Percentiles rank a stretch among this genome's conserved stretches.
Conservation (phyloP, 768 basidiomycete species). For the Candolleomyces eurysporus region DNA sequence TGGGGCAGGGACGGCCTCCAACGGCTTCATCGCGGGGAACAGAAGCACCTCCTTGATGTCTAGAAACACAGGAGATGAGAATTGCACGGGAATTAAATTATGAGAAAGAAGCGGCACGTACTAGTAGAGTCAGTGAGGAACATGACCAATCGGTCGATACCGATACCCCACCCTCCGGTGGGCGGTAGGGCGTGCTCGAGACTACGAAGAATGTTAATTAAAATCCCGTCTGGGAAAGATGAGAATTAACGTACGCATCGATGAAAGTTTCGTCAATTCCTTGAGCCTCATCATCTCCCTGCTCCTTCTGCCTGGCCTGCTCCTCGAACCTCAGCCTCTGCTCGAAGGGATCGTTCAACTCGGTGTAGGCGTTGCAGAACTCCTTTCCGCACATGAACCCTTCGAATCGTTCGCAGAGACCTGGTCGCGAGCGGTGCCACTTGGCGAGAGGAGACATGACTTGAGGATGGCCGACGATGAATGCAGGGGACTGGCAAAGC, state of each 20-base stretch:
- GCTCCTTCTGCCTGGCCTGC: conserved; percentile 91
- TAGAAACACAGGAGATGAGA: conserved; percentile 23
- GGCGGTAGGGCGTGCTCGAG: conserved; percentile 97
- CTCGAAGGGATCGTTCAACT: conserved; percentile 98
- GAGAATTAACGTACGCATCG: conserved; percentile 70
- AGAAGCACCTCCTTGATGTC: conserved; percentile 96
- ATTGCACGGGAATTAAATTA: not conserved
- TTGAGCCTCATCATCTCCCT: conserved; percentile 97
- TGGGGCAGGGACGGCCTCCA: conserved; percentile 40
- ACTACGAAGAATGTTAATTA: conserved; percentile 33
- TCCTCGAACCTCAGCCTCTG: conserved; percentile 96
- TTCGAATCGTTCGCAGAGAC: conserved; percentile 98
- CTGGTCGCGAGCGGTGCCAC: conserved; percentile 95
- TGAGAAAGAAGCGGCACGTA: conserved; percentile 34
- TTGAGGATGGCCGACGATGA: conserved; percentile 99
- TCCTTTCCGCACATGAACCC: conserved; percentile 98
- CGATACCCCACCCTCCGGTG: conserved; percentile 96
- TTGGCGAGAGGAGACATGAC: conserved; percentile 99
- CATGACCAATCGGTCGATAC: conserved; percentile 96
- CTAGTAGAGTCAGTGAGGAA: conserved; percentile 97
- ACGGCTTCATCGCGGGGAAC: conserved; percentile 97
- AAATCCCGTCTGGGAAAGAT: conserved; percentile 7
- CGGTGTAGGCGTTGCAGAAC: conserved; percentile 98
- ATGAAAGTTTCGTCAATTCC: conserved; percentile 95
- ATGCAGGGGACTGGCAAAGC: conserved; percentile 92